phyloP scores from a whole-genome alignment of 176 grass and related monocot species.

The Tillandsia leiboldiana region DNA sequence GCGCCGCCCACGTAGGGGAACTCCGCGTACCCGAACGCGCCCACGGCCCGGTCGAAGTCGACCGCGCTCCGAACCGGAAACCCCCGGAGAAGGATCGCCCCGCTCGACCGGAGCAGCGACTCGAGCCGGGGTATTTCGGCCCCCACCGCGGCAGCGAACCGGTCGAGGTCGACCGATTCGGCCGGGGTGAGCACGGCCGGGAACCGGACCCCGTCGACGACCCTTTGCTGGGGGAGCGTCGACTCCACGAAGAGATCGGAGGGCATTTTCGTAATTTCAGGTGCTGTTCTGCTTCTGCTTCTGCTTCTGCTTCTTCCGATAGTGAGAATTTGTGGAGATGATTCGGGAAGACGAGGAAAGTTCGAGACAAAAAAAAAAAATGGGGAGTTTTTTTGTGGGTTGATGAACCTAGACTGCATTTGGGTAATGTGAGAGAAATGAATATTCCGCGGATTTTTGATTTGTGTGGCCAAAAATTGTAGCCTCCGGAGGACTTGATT shows the following conservation, averaged over 20 bases:
- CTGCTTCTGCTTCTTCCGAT: too few relatives aligned
- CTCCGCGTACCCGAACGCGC: conserved; percentile 80
- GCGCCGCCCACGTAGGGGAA: conserved; percentile 86
- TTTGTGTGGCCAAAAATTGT: too few relatives aligned
- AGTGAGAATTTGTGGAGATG: too few relatives aligned
- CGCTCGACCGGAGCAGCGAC: conserved; percentile 49
- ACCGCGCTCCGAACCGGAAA: conserved; percentile 39
- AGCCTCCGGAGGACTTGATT: too few relatives aligned
- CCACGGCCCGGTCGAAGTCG: conserved; percentile 66
- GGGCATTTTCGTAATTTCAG: too few relatives aligned
- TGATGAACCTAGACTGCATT: too few relatives aligned
- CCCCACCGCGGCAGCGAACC: conserved; percentile 38
- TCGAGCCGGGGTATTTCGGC: conserved; percentile 44
- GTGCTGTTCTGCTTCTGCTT: too few relatives aligned
- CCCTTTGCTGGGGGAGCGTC: conserved; percentile 42
- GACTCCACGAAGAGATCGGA: conserved; percentile 40
- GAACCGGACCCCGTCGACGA: conserved; percentile 56
- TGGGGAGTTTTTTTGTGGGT: too few relatives aligned
- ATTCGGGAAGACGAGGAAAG: too few relatives aligned
- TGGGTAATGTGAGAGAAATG: too few relatives aligned
- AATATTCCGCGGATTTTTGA: too few relatives aligned
- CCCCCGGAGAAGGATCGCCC: conserved; percentile 66
- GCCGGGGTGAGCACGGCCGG: conserved; percentile 54
- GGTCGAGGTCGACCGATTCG: neutral
- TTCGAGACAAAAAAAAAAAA: too few relatives aligned